Evolutionary conservation across 768 basidiomycete species (phyloP).

Genomic region (Rhodotorula toruloides): DNA sequence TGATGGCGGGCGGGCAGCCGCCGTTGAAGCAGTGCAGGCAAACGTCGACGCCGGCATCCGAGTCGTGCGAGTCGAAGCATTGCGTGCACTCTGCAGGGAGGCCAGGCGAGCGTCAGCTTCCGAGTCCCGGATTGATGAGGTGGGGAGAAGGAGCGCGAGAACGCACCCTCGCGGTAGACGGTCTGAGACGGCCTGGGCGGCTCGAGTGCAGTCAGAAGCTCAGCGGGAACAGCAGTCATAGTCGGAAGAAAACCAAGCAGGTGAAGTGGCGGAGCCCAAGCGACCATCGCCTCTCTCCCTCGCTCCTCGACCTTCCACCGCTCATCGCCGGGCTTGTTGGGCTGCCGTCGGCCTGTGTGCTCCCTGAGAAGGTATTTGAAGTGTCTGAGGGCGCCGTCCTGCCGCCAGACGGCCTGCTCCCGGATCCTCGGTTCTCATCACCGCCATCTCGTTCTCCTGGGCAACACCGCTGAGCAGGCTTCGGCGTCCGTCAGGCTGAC

Average conservation of each 20-base stretch:
- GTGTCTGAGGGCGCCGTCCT: too few species aligned
- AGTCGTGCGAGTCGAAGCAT: slow-evolving; percentile 88
- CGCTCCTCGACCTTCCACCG: too few species aligned
- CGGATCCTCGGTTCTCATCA: too few species aligned
- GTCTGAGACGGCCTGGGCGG: slow-evolving; percentile 18
- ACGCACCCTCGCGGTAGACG: slow-evolving; percentile 31
- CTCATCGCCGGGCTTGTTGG: too few species aligned
- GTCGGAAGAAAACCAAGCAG: neutral
- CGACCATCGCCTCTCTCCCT: too few species aligned
- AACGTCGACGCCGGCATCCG: slow-evolving; percentile 71
- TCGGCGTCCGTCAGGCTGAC: too few species aligned
- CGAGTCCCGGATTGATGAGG: neutral
- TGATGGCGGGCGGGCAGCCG: slow-evolving; percentile 57
- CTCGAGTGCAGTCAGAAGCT: neutral
- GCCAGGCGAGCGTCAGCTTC: neutral
- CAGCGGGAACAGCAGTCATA: neutral
- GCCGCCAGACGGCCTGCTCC: too few species aligned
- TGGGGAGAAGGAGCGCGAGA: neutral
- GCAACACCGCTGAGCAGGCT: too few species aligned
- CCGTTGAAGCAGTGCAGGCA: slow-evolving; percentile 94
- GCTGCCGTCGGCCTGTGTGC: too few species aligned
- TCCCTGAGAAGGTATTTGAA: too few species aligned
- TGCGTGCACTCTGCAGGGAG: slow-evolving; percentile 90
- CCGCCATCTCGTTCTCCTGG: too few species aligned
- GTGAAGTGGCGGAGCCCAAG: too few species aligned